These are phyloP conservation scores for Cordyceps militaris DNA, from an alignment of 2,329 filamentous ascomycete species.

Conservation along the genomic window DNA sequence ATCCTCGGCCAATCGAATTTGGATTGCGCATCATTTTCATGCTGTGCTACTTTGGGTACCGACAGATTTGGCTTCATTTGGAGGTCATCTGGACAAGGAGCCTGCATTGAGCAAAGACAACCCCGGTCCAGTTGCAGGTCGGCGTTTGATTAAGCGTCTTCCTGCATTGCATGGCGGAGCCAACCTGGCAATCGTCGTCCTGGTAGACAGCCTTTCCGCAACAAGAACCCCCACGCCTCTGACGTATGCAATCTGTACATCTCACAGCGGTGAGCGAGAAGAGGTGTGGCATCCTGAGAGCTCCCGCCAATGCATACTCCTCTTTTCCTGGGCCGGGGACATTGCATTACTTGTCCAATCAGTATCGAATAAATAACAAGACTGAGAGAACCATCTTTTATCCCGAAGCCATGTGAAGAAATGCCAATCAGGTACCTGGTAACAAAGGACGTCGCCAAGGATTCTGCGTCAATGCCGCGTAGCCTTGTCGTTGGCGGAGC, in stretches of 20 bases:
- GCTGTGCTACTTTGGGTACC: slow-evolving; percentile 5
- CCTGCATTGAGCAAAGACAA: background rate
- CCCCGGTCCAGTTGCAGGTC: background rate
- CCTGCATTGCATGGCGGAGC: background rate
- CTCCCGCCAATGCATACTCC: background rate
- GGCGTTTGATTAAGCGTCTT: background rate
- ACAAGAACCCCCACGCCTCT: background rate
- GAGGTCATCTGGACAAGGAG: background rate
- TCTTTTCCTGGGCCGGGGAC: background rate
- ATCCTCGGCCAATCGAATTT: background rate
- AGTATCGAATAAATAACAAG: background rate
- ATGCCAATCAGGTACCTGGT: background rate
- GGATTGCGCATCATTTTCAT: background rate
- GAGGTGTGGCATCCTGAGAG: background rate
- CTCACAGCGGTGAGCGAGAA: background rate
- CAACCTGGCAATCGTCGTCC: background rate
- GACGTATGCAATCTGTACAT: background rate
- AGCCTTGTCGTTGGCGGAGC: background rate
- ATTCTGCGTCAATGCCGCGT: background rate
- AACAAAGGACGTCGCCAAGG: background rate
- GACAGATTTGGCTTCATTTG: background rate
- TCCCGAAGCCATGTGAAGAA: background rate
- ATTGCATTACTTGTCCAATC: background rate
- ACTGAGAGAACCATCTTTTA: no score
- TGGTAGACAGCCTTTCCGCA: background rate